phyloP scores from a whole-genome alignment of 495 filamentous ascomycete genomes.

The Copromyces sp. region DNA sequence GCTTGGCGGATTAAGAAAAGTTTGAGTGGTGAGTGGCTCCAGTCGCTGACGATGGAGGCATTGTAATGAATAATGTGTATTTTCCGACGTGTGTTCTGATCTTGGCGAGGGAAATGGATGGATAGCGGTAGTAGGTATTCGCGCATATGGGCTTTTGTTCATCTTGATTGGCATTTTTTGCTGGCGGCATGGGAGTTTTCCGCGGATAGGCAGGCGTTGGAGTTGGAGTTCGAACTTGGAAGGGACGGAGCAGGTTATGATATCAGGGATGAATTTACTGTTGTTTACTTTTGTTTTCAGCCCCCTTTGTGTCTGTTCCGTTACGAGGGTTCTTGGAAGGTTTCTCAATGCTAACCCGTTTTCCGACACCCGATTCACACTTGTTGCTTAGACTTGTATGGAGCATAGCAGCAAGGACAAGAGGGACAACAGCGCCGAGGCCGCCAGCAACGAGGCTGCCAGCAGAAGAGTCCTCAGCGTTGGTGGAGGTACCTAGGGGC shows the following conservation, averaged over 20 bases:
- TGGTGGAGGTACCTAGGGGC: too few species aligned
- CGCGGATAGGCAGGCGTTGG: background rate
- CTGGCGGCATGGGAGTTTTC: background rate
- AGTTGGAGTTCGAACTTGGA: background rate
- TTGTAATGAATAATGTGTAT: background rate
- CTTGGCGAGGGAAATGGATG: background rate
- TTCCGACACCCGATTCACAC: background rate
- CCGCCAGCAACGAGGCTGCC: too few species aligned
- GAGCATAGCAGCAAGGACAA: background rate
- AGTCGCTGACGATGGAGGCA: background rate
- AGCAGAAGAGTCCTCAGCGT: too few species aligned
- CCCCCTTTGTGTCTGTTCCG: background rate
- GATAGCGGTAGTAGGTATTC: background rate
- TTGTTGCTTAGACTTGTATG: too few species aligned
- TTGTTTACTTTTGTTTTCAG: background rate
- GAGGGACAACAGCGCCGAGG: background rate
- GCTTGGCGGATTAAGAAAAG: constrained; percentile 38
- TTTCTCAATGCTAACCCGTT: background rate
- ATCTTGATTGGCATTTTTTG: background rate
- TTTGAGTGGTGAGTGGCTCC: background rate
- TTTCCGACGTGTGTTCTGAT: background rate
- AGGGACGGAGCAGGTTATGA: background rate
- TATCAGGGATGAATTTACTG: background rate
- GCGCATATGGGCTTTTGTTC: background rate
- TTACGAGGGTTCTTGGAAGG: background rate